Percentiles rank a stretch among this genome's conserved stretches.
phyloP scores from a whole-genome alignment of 768 basidiomycete species.

The Xerocomellus chrysenteron region DNA sequence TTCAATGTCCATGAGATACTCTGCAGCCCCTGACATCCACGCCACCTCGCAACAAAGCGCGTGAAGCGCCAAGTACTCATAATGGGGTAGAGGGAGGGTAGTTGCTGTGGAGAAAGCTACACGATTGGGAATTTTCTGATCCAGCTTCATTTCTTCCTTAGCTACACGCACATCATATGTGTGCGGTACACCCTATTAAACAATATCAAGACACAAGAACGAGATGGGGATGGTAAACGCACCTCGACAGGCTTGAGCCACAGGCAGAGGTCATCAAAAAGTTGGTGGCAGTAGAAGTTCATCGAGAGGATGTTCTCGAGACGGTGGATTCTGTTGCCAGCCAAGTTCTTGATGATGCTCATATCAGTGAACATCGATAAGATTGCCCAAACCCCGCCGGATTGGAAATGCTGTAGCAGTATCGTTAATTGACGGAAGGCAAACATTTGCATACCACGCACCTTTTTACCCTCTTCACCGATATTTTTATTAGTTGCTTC shows the following conservation, averaged over 20 bases:
- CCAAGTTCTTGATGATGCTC: not conserved
- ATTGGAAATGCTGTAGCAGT: not conserved
- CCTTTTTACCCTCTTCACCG: not conserved
- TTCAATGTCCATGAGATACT: not conserved
- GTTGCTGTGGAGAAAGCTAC: not conserved
- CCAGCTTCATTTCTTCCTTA: not conserved
- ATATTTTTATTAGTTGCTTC: not conserved
- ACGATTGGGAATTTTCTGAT: not conserved
- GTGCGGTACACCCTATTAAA: not conserved
- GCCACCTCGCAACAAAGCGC: conserved; percentile 1
- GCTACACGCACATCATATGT: not conserved
- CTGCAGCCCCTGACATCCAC: conserved; percentile 1
- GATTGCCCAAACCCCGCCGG: not conserved
- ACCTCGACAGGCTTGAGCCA: conserved; percentile 5
- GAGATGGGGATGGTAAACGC: not conserved
- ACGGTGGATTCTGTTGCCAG: not conserved
- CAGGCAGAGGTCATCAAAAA: not conserved
- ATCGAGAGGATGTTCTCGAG: not conserved
- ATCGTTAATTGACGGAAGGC: not conserved
- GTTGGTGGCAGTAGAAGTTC: not conserved
- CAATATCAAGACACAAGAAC: not conserved
- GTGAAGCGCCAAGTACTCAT: not conserved
- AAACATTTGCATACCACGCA: not conserved
- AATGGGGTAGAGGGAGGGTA: not conserved
- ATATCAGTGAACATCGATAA: not conserved